Evolutionary conservation across 306 rosid genomes (phyloP).

Genomic region (Pueraria montana): DNA sequence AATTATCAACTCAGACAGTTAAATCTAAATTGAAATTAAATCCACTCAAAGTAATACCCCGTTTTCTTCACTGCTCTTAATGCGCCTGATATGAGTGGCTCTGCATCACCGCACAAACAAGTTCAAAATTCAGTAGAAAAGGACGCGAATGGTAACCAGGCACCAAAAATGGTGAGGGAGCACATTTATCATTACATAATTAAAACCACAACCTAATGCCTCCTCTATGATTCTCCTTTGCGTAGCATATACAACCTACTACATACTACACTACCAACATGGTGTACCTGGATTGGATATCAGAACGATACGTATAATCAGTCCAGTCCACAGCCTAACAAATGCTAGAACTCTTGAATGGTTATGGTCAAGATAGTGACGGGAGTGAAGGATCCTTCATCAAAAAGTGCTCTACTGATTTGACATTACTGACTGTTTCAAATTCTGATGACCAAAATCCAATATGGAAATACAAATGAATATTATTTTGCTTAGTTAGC

Average conservation of each 20-base stretch:
- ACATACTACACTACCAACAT: conserved; percentile 41
- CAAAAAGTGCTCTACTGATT: conserved; percentile 3
- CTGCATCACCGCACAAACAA: conserved; percentile 22
- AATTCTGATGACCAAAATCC: conserved; percentile 23
- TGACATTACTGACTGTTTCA: conserved; percentile 22
- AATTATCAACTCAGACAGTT: neutral
- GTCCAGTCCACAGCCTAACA: conserved; percentile 33
- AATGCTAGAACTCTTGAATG: conserved; percentile 33
- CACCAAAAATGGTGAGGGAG: conserved; percentile 26
- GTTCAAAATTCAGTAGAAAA: conserved; percentile 1
- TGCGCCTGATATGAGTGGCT: neutral
- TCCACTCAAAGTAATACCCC: neutral
- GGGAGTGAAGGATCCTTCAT: conserved; percentile 29
- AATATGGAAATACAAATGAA: conserved; percentile 1
- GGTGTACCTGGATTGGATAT: conserved; percentile 12
- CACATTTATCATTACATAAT: conserved; percentile 26
- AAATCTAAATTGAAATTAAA: neutral
- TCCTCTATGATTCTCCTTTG: conserved; percentile 31
- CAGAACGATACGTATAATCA: neutral
- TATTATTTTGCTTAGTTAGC: conserved; percentile 66
- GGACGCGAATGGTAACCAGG: conserved; percentile 6
- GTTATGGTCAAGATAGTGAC: conserved; percentile 43
- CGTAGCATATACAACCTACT: conserved; percentile 39
- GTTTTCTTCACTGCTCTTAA: conserved; percentile 8
- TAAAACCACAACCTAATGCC: conserved; percentile 20